phyloP scores from a whole-genome alignment of 2,329 filamentous ascomycete genomes.

The Rachicladosporium sp. region DNA sequence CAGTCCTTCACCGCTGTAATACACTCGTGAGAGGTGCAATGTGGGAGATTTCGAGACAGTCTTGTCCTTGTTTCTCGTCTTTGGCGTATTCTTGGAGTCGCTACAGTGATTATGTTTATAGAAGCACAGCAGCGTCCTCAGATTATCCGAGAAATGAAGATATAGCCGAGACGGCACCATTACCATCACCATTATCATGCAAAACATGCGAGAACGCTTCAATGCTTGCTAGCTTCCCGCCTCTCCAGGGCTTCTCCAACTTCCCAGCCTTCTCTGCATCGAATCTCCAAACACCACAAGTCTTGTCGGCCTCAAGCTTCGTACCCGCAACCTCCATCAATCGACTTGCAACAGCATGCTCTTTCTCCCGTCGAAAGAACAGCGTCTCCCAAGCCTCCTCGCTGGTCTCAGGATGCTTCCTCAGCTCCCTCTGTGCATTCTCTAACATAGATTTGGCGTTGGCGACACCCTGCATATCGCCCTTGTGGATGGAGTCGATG shows the following conservation, averaged over 20 bases:
- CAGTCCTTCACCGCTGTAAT: too few relatives aligned
- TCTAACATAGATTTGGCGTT: slow-evolving; percentile 20
- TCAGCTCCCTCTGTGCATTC: slow-evolving; percentile 28
- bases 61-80: too few relatives aligned
- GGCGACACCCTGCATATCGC: slow-evolving; percentile 31
- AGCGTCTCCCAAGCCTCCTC: slow-evolving; percentile 27
- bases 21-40: too few relatives aligned
- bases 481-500: slow-evolving; percentile 25
- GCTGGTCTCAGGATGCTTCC: slow-evolving; percentile 25
- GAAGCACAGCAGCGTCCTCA: too few relatives aligned
- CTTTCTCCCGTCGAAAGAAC: slow-evolving; percentile 27
- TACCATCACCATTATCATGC: too few relatives aligned
- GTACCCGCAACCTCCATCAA: slow-evolving; percentile 23
- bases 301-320: slow-evolving; percentile 45
- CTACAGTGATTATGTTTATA: too few relatives aligned
- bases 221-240: slow-evolving; percentile 9
- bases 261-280: slow-evolving; percentile 36
- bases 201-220: not conserved
- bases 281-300: slow-evolving; percentile 57
- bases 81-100: too few relatives aligned
- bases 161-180: too few relatives aligned
- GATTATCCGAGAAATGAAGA: too few relatives aligned
- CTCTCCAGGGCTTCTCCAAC: slow-evolving; percentile 19
- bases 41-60: too few relatives aligned
- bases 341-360: slow-evolving; percentile 18